Evolutionary conservation across 176 grass and related monocot genomes (phyloP).

Genomic region (Themeda triandra): DNA sequence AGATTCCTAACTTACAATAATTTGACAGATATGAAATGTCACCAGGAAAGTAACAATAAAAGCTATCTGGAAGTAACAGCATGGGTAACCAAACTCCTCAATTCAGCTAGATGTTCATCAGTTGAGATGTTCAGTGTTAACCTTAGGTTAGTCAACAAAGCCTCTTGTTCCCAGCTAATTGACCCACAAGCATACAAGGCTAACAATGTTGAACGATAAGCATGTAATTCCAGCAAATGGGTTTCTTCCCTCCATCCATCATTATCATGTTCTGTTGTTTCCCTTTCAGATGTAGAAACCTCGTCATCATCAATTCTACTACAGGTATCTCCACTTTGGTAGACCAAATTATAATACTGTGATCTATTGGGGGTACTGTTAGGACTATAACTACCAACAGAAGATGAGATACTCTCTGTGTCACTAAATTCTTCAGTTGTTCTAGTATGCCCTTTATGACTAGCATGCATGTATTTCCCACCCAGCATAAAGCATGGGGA

Average conservation of each 20-base stretch:
- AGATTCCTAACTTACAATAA: constrained; percentile 39
- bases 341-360: constrained; percentile 24
- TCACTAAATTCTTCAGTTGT: constrained; percentile 41
- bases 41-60: constrained; percentile 18
- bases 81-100: constrained; percentile 67
- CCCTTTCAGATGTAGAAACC: constrained; percentile 57
- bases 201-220: constrained; percentile 76
- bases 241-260: constrained; percentile 35
- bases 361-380: constrained; percentile 32
- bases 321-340: constrained; percentile 42
- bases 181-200: constrained; percentile 81
- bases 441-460: constrained; percentile 25
- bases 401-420: constrained; percentile 60
- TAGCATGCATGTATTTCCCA: constrained; percentile 47
- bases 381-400: constrained; percentile 87
- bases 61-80: constrained; percentile 49
- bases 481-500: constrained; percentile 53
- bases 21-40: constrained; percentile 19
- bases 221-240: constrained; percentile 88
- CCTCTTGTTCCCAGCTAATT: constrained; percentile 96
- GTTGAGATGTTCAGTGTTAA: constrained; percentile 85
- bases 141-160: constrained; percentile 88
- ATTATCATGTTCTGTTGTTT: constrained; percentile 38
- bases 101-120: constrained; percentile 83
- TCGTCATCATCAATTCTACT: constrained; percentile 51